Evolutionary conservation across 2,329 filamentous ascomycete species (phyloP), one percentile per base, ranked within the genome.

Genomic region (Oidium heveae): DNA sequence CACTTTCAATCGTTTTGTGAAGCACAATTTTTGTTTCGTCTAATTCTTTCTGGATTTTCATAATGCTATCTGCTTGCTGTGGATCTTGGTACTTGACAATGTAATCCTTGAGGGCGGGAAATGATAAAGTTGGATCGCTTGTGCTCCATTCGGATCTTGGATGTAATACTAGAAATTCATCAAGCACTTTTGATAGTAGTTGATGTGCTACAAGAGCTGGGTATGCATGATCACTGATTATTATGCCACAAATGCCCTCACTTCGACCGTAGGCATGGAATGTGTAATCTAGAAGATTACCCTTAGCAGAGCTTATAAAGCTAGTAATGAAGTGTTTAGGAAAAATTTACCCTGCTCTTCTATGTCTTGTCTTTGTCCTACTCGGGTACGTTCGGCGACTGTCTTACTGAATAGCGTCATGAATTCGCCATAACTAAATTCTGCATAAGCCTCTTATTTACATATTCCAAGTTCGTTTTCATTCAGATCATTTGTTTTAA

Each of bases 1-100:
- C 80, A 63, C 79, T 84, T 72, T 94, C 84, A 63, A 94, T 95
- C 47, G 91, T 95, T 77, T 96, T 94, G 71, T 96, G 87, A 63
- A 98, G 74, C 57, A 94, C 82, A 65, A 94, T 88, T 76, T 95
- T 96, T 57, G 89, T 96, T 74, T 95, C 88, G 65, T 96, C 88
- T 58, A 98, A 74, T 71, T 98, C 87, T 70, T 86, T 84, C 69
- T 96, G 89, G 63, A 98, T 95, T 74, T 86, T 88, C 73, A 86
- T 78, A 66, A 96, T 93, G 69, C 82, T 89, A 70, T 94, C 87
- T 60, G 86, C 88, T 70, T 93, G 77, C 64, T 80, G 74, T 13
- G 89, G 87, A 67, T 95, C 84, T 71, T 66, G 63, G 44, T 65
- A 66, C 61, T 82, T 80, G 43, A 68, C 65, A 53, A 84, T 74